These are phyloP conservation scores for Russula abietina DNA, from an alignment of 768 basidiomycete genomes.

Conservation along the genomic window DNA sequence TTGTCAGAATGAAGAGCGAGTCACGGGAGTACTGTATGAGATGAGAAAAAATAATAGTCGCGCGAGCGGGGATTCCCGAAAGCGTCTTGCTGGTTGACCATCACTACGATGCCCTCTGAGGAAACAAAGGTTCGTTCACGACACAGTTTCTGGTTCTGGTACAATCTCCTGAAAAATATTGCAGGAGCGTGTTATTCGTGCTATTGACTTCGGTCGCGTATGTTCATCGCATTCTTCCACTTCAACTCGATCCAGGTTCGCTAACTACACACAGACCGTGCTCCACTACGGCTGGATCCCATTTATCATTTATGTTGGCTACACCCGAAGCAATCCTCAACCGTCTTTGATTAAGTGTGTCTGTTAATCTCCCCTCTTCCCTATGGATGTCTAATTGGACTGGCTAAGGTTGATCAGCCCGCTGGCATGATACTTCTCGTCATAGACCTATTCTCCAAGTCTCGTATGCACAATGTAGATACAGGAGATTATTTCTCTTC, in stretches of 20 bases:
- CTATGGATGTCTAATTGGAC: conserved; percentile 6
- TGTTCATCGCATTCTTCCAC: conserved; percentile 29
- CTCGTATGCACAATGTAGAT: conserved; percentile 15
- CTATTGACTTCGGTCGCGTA: conserved; percentile 77
- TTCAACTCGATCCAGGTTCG: neutral
- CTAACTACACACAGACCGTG: conserved; percentile 53
- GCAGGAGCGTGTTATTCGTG: conserved; percentile 78
- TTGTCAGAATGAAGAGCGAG: conserved; percentile 22
- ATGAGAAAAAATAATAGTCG: neutral
- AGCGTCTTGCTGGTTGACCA: conserved; percentile 30
- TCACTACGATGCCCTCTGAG: conserved; percentile 70
- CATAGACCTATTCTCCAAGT: conserved; percentile 29
- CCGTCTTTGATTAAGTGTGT: conserved; percentile 92
- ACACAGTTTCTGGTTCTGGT: neutral
- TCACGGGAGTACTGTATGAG: neutral
- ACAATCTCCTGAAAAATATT: neutral
- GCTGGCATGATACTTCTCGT: conserved; percentile 55
- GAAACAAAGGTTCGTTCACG: conserved; percentile 71
- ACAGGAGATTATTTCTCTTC: conserved; percentile 9
- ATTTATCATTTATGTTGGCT: conserved; percentile 92
- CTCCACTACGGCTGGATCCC: conserved; percentile 97
- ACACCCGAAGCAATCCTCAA: conserved; percentile 86
- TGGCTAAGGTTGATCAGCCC: conserved; percentile 85
- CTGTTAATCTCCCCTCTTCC: conserved; percentile 23
- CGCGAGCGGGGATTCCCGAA: conserved; percentile 27